Percentiles rank a stretch among this genome's conserved stretches.
Conservation (phyloP, 306 rosid species). For the Calophaca sinica region DNA sequence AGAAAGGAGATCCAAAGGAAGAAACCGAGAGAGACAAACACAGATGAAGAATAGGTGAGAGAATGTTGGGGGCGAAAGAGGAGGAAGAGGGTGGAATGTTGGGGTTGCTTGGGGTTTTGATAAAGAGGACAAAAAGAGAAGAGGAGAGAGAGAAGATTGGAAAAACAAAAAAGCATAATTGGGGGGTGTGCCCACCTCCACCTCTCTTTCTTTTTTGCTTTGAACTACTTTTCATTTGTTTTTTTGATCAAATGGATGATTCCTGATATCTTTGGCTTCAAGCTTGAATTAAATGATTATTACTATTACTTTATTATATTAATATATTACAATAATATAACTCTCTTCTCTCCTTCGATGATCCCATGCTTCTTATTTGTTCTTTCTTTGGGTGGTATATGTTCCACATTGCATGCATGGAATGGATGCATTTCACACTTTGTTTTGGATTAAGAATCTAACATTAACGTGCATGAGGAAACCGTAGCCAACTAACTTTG, state of each 20-base stretch:
- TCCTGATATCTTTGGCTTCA: conserved; percentile 61
- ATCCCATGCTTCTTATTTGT: conserved; percentile 89
- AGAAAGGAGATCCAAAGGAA: conserved; percentile 41
- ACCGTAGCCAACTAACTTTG: conserved; percentile 56
- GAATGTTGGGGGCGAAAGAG: conserved; percentile 40
- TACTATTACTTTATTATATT: not conserved
- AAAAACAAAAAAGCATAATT: conserved; percentile 35
- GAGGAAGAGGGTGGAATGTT: conserved; percentile 52
- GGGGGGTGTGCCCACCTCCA: conserved; percentile 45
- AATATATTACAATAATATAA: not conserved
- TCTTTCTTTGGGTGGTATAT: conserved; percentile 59
- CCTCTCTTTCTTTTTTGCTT: conserved; percentile 40
- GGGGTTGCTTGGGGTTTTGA: conserved; percentile 81
- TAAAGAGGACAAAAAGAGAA: conserved; percentile 75
- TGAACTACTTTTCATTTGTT: conserved; percentile 60
- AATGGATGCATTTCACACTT: conserved; percentile 38
- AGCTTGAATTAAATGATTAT: conserved; percentile 46
- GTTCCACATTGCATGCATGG: conserved; percentile 56
- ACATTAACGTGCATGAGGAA: conserved; percentile 51
- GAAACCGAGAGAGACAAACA: conserved; percentile 14
- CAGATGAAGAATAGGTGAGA: conserved; percentile 33
- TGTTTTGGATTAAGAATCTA: conserved; percentile 46
- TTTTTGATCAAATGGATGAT: conserved; percentile 55
- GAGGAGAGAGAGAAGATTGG: conserved; percentile 7
- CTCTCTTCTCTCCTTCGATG: conserved; percentile 36